Conservation (phyloP, 345 rosid species). For the Camelina laxa region DNA sequence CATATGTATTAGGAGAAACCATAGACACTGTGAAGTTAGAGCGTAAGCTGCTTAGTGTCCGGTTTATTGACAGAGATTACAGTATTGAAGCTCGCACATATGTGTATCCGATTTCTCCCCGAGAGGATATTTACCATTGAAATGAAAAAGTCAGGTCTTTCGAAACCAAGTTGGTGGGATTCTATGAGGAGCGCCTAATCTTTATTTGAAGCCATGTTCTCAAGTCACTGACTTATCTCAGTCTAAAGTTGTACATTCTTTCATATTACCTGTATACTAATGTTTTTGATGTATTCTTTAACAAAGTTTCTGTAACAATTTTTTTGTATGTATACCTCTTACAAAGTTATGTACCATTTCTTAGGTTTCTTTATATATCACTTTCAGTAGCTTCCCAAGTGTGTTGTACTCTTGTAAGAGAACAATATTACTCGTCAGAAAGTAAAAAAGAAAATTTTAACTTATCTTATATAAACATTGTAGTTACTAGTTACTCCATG, state of each 20-base stretch:
- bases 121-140: constrained; percentile 7
- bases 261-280: neutral
- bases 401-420: neutral
- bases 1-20: constrained; percentile 9
- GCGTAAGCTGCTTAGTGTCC: neutral
- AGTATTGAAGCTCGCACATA: constrained; percentile 19
- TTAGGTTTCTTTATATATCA: neutral
- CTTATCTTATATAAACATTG: no score
- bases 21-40: neutral
- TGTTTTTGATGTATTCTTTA: constrained; percentile 20
- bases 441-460: no score
- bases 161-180: constrained; percentile 15
- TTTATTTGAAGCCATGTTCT: constrained; percentile 24
- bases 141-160: neutral
- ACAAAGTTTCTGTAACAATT: constrained; percentile 4
- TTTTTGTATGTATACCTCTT: constrained; percentile 30
- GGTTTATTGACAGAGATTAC: neutral
- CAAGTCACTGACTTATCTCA: neutral
- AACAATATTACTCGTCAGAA: neutral
- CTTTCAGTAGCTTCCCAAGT: constrained; percentile 4
- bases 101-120: neutral
- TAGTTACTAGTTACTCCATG: neutral
- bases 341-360: neutral
- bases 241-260: constrained; percentile 28
- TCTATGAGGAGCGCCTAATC: constrained; percentile 2